These are phyloP conservation scores for Grosmannia clavigera DNA, from an alignment of 2,329 filamentous ascomycete species.

Conservation along the genomic window DNA sequence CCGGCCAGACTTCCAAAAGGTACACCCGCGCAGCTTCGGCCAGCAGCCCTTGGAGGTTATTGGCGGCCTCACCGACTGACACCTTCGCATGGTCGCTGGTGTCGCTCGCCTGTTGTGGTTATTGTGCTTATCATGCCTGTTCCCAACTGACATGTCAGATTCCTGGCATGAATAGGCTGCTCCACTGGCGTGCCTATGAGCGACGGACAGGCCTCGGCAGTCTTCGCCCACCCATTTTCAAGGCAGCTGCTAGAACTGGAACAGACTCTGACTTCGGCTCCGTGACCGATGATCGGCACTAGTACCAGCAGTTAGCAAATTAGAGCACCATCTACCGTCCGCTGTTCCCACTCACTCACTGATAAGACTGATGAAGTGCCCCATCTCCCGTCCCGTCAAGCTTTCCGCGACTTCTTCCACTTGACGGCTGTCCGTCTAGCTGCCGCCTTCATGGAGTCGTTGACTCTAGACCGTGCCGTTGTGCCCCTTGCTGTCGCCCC, in stretches of 20 bases:
- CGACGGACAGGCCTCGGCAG: conserved; percentile 3
- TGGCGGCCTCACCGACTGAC: conserved; percentile 18
- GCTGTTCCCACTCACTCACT: not conserved
- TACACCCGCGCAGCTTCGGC: conserved; percentile 5
- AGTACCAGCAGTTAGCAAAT: not conserved
- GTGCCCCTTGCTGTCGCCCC: not conserved
- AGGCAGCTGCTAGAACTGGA: conserved; percentile 6
- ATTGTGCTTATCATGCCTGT: too few relatives aligned
- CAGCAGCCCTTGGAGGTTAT: conserved; percentile 12
- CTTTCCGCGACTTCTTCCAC: not conserved
- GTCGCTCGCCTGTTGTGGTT: too few relatives aligned
- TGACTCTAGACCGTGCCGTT: not conserved
- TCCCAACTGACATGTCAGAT: conserved; percentile 6
- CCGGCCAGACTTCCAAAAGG: not conserved
- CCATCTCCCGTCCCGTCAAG: not conserved
- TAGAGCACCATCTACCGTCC: not conserved
- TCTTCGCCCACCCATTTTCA: conserved; percentile 7
- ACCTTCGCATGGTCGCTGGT: conserved; percentile 8
- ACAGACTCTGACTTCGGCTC: not conserved
- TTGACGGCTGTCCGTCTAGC: not conserved
- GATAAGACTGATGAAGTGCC: not conserved
- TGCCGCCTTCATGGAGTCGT: not conserved
- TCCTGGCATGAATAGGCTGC: conserved; percentile 14
- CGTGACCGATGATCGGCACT: not conserved
- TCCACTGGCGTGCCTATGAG: conserved; percentile 11